Base-by-base conservation (phyloP, 1,284 basidiomycete genomes). In the Ustilago trichophora region DNA sequence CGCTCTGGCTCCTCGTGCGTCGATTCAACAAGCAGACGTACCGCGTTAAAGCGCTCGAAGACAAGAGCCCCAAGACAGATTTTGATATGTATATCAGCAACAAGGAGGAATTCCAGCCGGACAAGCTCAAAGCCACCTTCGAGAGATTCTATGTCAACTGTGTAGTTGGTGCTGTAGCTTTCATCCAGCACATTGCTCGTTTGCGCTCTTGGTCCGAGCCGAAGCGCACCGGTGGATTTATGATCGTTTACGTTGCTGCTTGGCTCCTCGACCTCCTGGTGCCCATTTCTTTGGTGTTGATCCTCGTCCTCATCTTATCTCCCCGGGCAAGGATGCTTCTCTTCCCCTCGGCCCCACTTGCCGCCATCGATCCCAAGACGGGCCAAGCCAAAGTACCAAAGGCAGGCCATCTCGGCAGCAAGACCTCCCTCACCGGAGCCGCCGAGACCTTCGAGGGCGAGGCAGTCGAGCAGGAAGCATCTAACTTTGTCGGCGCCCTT, bases 181-280 rank as follows among this genome's bases (percentile, higher is more conserved):
- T 85, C 45, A 64, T 80, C 5, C 84, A 85, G 57, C 86, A 87
- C 62, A 74, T 86, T 26, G 79, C 81, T 7, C 80, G 86, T 8
- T 63, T 87, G 6, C 83, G 85, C 27, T 84, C 84, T 0, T 87
- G 86, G 86, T 82, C 84, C 59, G 86, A 87, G 70, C 78, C 83
- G 3, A 62, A 73, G 24, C 77, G 86, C 3, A 86, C 85, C 1
- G 73, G 73, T 7, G 59, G 75, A 4, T 87, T 85, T 67, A 68
- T 68, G 65, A 42, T 57, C 11, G 57, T 57, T 41, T 80, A 78
- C 27, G 31, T 46, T 6, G 29, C 53, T 9, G 60, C 67, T 12
- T 70, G 67, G 67, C 9, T 60, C 6, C 31, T 64, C 21, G 60
- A 64, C 31, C 18, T 60, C 11, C 22, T 76, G 15, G 43, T 73